phyloP scores from a whole-genome alignment of 208 protist genomes.

The Strigomonas culicis region DNA sequence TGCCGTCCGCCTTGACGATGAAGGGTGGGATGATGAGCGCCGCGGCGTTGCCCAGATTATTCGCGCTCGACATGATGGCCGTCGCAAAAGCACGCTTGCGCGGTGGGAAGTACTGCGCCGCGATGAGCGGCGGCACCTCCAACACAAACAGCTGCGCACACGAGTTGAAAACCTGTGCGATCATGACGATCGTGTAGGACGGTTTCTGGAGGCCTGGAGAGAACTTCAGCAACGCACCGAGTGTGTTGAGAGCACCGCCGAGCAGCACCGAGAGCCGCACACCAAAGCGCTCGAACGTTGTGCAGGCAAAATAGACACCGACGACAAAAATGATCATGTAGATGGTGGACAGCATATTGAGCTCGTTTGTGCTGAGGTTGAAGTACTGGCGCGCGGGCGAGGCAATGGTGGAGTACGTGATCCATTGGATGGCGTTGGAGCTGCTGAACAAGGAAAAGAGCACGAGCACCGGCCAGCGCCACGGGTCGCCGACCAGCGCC shows the following conservation, averaged over 20 bases:
- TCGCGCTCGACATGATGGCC: slow-evolving; percentile 52
- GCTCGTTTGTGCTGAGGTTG: slow-evolving; percentile 44
- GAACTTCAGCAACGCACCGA: slow-evolving; percentile 60
- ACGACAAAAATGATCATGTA: slow-evolving; percentile 77
- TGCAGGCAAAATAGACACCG: slow-evolving; percentile 60
- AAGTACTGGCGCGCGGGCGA: slow-evolving; percentile 39
- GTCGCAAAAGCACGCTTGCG: slow-evolving; percentile 62
- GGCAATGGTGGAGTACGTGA: slow-evolving; percentile 58
- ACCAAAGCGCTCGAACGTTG: slow-evolving; percentile 66
- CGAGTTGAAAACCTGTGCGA: slow-evolving; percentile 46
- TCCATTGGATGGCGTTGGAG: slow-evolving; percentile 76
- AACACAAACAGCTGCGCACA: slow-evolving; percentile 73
- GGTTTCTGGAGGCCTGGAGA: slow-evolving; percentile 44
- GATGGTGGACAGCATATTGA: slow-evolving; percentile 72
- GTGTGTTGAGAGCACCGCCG: slow-evolving; percentile 45
- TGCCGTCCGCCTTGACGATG: slow-evolving; percentile 37
- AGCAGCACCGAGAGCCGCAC: slow-evolving; percentile 55
- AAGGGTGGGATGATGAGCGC: slow-evolving; percentile 52
- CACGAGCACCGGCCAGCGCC: slow-evolving; percentile 47
- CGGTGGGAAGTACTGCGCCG: slow-evolving; percentile 59
- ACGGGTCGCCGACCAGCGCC: slow-evolving; percentile 30
- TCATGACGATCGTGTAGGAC: slow-evolving; percentile 45
- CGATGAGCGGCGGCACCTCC: slow-evolving; percentile 66
- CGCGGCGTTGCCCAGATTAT: slow-evolving; percentile 66
- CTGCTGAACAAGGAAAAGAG: slow-evolving; percentile 61